Evolutionary conservation across 2,329 filamentous ascomycete genomes (phyloP).

Genomic region (Talaromyces sp.): DNA sequence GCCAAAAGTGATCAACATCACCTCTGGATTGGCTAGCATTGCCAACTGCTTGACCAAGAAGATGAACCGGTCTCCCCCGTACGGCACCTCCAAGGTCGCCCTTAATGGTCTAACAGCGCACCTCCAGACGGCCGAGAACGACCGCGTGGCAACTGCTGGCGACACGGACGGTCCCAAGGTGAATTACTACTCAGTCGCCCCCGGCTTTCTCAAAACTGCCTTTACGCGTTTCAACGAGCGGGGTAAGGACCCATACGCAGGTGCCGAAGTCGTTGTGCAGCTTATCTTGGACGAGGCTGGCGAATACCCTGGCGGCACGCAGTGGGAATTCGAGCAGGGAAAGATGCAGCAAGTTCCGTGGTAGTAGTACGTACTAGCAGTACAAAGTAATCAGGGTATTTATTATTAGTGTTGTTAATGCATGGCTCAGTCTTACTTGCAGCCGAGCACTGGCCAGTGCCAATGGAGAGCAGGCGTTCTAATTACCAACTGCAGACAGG

Average conservation of each 20-base stretch:
- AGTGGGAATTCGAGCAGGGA: slow-evolving; percentile 20
- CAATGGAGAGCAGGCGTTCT: too few relatives aligned
- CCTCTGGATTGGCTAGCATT: slow-evolving; percentile 27
- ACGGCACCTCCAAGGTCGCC: slow-evolving; percentile 30
- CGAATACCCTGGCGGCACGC: slow-evolving; percentile 14
- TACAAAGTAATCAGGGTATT: too few relatives aligned
- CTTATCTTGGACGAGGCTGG: slow-evolving; percentile 13
- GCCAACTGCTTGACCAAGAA: slow-evolving; percentile 34
- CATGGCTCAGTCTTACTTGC: too few relatives aligned
- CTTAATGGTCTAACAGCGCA: slow-evolving; percentile 34
- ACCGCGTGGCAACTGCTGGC: neutral
- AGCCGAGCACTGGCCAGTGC: too few relatives aligned
- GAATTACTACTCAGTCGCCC: slow-evolving; percentile 15
- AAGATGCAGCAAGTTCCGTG: slow-evolving; percentile 21
- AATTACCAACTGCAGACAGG: too few relatives aligned
- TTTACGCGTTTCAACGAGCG: slow-evolving; percentile 17
- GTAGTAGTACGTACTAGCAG: slow-evolving; percentile 14
- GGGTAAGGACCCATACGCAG: slow-evolving; percentile 18
- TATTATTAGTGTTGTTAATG: too few relatives aligned
- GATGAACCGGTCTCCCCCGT: slow-evolving; percentile 20
- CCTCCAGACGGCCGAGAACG: neutral
- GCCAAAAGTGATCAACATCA: slow-evolving; percentile 29
- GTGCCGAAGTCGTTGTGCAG: slow-evolving; percentile 20
- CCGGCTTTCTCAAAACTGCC: slow-evolving; percentile 20
- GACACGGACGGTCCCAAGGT: slow-evolving; percentile 10